Evolutionary conservation across 139 green algal species (phyloP).

Genomic region (Gonium pectorale): DNA sequence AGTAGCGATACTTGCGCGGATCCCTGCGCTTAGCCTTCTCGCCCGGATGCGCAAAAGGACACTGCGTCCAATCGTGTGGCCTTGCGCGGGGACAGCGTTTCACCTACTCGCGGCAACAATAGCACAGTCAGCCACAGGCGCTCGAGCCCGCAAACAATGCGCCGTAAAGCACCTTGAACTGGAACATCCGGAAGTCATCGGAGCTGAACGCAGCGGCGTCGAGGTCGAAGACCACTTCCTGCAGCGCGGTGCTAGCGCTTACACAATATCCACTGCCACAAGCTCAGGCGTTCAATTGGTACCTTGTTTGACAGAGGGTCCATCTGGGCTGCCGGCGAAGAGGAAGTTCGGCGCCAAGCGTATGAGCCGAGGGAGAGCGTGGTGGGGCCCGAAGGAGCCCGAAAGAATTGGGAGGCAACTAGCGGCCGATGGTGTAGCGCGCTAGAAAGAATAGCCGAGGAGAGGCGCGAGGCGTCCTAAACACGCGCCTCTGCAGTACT

Average conservation of each 20-base stretch:
- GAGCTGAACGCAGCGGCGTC: constrained; percentile 57
- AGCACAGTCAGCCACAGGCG: no score
- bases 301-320: constrained; percentile 30
- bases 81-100: constrained; percentile 77
- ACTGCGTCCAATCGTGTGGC: constrained; percentile 92
- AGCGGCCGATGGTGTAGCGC: constrained; percentile 19
- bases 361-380: no score
- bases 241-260: not conserved
- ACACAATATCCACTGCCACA: not conserved
- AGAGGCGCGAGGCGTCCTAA: no score
- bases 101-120: constrained; percentile 58
- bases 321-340: no score
- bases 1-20: constrained; percentile 87
- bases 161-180: constrained; percentile 81
- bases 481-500: no score
- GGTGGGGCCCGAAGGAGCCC: no score
- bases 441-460: constrained; percentile 23
- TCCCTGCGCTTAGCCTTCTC: constrained; percentile 95
- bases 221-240: constrained; percentile 59
- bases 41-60: constrained; percentile 95
- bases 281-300: not conserved
- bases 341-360: no score
- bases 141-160: no score
- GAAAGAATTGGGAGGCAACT: not conserved
- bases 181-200: constrained; percentile 87